These are phyloP conservation scores for Cadophora malorum DNA, from an alignment of 2,329 filamentous ascomycete genomes.

Conservation along the genomic window DNA sequence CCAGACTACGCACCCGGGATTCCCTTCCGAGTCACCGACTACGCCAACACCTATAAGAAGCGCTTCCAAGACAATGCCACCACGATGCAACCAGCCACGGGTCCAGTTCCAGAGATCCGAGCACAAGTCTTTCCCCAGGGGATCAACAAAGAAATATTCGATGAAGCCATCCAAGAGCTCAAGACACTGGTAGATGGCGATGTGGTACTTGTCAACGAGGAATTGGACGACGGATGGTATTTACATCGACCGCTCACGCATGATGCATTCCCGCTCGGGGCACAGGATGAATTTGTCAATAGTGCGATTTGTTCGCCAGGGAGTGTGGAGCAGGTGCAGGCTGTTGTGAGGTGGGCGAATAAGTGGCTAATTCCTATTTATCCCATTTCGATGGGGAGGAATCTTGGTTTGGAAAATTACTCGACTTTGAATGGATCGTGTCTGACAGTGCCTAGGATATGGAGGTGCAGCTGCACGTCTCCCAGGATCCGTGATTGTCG, in stretches of 20 bases:
- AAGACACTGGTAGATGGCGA: not conserved
- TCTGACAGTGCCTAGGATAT: not conserved
- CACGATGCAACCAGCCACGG: not conserved
- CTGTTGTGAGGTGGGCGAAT: constrained; percentile 54
- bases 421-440: not conserved
- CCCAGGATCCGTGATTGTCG: constrained; percentile 21
- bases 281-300: constrained; percentile 51
- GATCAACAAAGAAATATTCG: not conserved
- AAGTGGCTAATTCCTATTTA: constrained; percentile 54
- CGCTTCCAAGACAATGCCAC: not conserved
- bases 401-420: constrained; percentile 50
- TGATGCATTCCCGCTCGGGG: constrained; percentile 51
- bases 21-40: not conserved
- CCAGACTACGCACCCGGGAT: constrained; percentile 6
- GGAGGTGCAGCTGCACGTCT: constrained; percentile 24
- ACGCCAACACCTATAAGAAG: constrained; percentile 2
- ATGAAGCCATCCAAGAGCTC: not conserved
- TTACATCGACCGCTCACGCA: constrained; percentile 42
- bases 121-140: not conserved
- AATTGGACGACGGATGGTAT: not conserved
- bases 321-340: constrained; percentile 53
- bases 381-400: constrained; percentile 56
- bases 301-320: constrained; percentile 53
- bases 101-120: not conserved
- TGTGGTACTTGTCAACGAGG: not conserved